These are phyloP conservation scores for Pinus albicaulis DNA, from an alignment of 75 land plant genomes.

Conservation along the genomic window DNA sequence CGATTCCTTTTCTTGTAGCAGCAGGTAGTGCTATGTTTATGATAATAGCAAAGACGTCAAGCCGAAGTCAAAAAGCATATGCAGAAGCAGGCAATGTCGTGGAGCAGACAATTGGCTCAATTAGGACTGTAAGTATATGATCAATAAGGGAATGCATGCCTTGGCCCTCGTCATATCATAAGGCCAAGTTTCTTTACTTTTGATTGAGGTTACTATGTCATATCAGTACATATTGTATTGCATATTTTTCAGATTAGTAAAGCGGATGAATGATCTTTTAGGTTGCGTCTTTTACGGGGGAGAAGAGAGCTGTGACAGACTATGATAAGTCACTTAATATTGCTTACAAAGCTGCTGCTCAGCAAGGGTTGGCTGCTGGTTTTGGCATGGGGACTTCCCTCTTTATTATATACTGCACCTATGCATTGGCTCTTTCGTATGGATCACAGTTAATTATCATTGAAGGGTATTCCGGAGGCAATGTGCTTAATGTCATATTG, in stretches of 20 bases:
- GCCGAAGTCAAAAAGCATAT: slow-evolving; percentile 54
- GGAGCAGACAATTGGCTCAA: slow-evolving; percentile 61
- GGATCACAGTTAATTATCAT: slow-evolving; percentile 66
- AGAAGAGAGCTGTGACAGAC: slow-evolving; percentile 58
- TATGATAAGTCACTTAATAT: slow-evolving; percentile 56
- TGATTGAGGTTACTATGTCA: too few species aligned
- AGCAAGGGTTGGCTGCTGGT: slow-evolving; percentile 71
- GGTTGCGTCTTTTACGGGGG: slow-evolving; percentile 95
- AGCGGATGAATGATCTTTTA: background rate
- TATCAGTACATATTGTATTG: too few species aligned
- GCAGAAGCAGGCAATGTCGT: slow-evolving; percentile 52
- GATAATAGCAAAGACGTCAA: slow-evolving; percentile 34
- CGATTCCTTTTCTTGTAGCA: slow-evolving; percentile 40
- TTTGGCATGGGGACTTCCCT: slow-evolving; percentile 65
- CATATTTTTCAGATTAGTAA: too few species aligned
- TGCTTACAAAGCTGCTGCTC: slow-evolving; percentile 63
- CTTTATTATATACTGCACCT: slow-evolving; percentile 45
- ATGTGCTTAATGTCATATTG: slow-evolving; percentile 68
- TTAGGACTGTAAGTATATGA: slow-evolving; percentile 49
- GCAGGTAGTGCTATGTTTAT: slow-evolving; percentile 43
- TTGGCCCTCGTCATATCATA: too few species aligned
- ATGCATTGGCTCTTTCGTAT: slow-evolving; percentile 82
- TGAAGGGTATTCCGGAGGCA: slow-evolving; percentile 70
- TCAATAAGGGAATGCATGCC: background rate
- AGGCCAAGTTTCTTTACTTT: too few species aligned